phyloP scores from a whole-genome alignment of 345 rosid genomes.

The Euclidium syriacum region DNA sequence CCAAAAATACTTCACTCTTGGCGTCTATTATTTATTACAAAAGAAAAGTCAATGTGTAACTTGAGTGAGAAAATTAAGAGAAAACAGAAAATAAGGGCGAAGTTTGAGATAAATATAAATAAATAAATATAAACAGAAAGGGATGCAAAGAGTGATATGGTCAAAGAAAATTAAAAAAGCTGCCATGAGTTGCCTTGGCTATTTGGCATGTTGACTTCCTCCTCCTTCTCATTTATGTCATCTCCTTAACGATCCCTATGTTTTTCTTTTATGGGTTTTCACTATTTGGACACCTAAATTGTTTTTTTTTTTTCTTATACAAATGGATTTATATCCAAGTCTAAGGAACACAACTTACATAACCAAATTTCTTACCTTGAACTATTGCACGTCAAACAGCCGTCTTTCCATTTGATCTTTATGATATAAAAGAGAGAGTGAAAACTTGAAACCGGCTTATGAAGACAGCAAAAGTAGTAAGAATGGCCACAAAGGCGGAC shows the following conservation, averaged over 20 bases:
- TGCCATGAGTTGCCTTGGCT: constrained; percentile 1
- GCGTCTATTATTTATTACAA: not conserved
- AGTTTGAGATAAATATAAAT: not conserved
- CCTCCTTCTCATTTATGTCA: constrained; percentile 2
- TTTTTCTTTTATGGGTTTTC: not conserved
- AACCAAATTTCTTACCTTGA: no score
- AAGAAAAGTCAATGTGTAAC: not conserved
- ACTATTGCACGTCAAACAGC: no score
- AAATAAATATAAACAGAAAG: not conserved
- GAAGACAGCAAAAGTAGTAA: no score
- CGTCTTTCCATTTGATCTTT: no score
- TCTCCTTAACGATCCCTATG: not conserved
- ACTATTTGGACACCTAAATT: not conserved
- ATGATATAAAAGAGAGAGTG: no score
- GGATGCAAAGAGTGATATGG: constrained; percentile 2
- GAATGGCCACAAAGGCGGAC: no score
- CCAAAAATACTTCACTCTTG: not conserved
- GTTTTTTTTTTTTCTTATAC: no score
- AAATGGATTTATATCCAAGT: no score
- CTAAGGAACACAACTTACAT: no score
- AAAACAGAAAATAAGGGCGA: not conserved
- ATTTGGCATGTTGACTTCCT: constrained; percentile 27
- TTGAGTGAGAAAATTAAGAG: not conserved
- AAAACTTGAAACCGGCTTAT: no score
- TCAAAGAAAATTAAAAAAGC: constrained; percentile 21